Percentiles rank a stretch among this genome's conserved stretches.
phyloP scores from a whole-genome alignment of 495 filamentous ascomycete genomes.

The Talaromyces ruber region DNA sequence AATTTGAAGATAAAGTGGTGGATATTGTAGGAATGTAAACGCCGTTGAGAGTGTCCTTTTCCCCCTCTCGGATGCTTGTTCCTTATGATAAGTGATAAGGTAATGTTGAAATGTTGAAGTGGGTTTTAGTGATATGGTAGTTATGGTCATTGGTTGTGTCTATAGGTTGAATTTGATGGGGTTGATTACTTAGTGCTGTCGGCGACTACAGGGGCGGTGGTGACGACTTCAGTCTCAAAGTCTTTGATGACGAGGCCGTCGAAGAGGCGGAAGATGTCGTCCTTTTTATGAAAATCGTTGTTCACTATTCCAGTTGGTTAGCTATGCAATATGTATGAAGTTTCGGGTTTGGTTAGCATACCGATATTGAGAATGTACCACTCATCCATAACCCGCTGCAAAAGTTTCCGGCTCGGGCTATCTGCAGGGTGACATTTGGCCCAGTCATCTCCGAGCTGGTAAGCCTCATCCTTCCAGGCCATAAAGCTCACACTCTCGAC shows the following conservation, averaged over 20 bases:
- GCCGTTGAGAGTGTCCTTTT: not conserved
- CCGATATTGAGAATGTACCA: conserved; percentile 97
- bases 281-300: conserved; percentile 83
- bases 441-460: conserved; percentile 87
- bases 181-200: not conserved
- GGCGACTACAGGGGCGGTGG: not conserved
- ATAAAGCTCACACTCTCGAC: conserved; percentile 97
- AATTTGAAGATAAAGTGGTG: not conserved
- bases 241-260: conserved; percentile 64
- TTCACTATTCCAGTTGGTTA: conserved; percentile 51
- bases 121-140: not conserved
- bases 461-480: conserved; percentile 99
- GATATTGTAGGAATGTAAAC: not conserved
- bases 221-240: conserved; percentile 25
- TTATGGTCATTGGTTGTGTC: not conserved
- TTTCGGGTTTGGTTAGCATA: conserved; percentile 30
- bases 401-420: conserved; percentile 73
- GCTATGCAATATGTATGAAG: not conserved
- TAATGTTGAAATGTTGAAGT: not conserved
- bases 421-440: conserved; percentile 73
- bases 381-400: conserved; percentile 73
- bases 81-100: not conserved
- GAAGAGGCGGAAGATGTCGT: conserved; percentile 77
- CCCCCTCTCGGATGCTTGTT: not conserved
- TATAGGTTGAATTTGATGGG: not conserved